phyloP scores from a whole-genome alignment of 345 rosid genomes.

The Eucalyptus tenuipes region DNA sequence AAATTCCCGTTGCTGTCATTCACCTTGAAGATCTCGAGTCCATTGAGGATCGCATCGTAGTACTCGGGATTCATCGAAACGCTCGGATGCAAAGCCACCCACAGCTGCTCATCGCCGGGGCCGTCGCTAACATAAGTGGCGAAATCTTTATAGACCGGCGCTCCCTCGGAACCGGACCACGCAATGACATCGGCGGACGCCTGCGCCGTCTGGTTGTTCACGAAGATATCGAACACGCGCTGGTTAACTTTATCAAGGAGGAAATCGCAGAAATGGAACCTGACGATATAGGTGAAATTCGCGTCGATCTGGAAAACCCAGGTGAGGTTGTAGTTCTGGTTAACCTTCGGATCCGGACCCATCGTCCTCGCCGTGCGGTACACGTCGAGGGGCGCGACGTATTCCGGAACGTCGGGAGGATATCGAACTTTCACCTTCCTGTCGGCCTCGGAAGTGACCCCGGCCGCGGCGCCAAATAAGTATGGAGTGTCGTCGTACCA shows the following conservation, averaged over 20 bases:
- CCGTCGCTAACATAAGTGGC: constrained; percentile 10
- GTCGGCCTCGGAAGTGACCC: constrained; percentile 4
- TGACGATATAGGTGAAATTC: constrained; percentile 37
- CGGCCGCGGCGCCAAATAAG: constrained; percentile 19
- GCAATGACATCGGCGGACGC: constrained; percentile 30
- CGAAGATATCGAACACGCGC: constrained; percentile 32
- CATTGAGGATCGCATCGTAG: constrained; percentile 32
- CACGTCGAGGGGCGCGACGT: constrained; percentile 29
- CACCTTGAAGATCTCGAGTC: constrained; percentile 51
- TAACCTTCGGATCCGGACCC: constrained; percentile 22
- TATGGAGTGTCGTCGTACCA: constrained; percentile 55
- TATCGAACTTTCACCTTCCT: constrained; percentile 7
- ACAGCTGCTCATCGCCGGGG: constrained; percentile 9
- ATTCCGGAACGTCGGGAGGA: background rate
- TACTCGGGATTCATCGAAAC: constrained; percentile 11
- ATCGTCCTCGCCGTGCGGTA: constrained; percentile 32
- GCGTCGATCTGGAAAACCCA: constrained; percentile 49
- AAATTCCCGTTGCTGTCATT: constrained; percentile 16
- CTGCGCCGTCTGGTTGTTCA: constrained; percentile 39
- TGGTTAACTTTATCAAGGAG: constrained; percentile 14
- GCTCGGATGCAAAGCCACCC: constrained; percentile 40
- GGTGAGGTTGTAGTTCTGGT: constrained; percentile 31
- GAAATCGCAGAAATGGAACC: constrained; percentile 55
- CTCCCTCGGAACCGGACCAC: constrained; percentile 28
- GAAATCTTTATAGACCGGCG: constrained; percentile 37